Evolutionary conservation across 768 basidiomycete genomes (phyloP).

Genomic region (Asterophora lycoperdoides): DNA sequence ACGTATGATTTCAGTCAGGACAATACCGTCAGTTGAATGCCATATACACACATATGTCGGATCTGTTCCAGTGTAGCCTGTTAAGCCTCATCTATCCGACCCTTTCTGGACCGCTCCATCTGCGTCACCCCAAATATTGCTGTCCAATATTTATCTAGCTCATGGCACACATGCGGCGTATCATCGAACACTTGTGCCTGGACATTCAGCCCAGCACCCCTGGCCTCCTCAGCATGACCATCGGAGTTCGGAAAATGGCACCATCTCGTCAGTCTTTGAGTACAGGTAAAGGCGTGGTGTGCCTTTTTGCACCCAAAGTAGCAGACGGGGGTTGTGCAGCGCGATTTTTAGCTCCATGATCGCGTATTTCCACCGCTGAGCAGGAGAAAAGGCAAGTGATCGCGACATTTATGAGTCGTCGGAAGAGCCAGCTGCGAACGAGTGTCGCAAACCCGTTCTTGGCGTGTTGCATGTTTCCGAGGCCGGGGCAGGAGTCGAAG

Average conservation of each 20-base stretch:
- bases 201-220: constrained; percentile 28
- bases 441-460: constrained; percentile 29
- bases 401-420: constrained; percentile 18
- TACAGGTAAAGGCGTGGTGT: constrained; percentile 45
- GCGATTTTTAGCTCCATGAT: constrained; percentile 25
- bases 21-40: no score
- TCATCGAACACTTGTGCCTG: constrained; percentile 34
- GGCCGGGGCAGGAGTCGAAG: constrained; percentile 44
- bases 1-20: no score
- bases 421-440: constrained; percentile 28
- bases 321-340: constrained; percentile 24
- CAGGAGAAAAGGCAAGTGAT: constrained; percentile 27
- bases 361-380: constrained; percentile 12
- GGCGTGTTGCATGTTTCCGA: constrained; percentile 22
- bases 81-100: no score
- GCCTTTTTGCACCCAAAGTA: constrained; percentile 37
- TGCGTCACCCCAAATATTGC: constrained; percentile 38
- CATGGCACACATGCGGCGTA: constrained; percentile 43
- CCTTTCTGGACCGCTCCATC: not conserved
- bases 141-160: constrained; percentile 43
- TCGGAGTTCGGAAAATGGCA: constrained; percentile 34
- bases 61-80: no score
- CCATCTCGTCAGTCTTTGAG: constrained; percentile 39
- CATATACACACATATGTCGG: no score
- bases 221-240: constrained; percentile 30